Conservation (phyloP, 139 green algal genomes). For the Chlorella sp. region DNA sequence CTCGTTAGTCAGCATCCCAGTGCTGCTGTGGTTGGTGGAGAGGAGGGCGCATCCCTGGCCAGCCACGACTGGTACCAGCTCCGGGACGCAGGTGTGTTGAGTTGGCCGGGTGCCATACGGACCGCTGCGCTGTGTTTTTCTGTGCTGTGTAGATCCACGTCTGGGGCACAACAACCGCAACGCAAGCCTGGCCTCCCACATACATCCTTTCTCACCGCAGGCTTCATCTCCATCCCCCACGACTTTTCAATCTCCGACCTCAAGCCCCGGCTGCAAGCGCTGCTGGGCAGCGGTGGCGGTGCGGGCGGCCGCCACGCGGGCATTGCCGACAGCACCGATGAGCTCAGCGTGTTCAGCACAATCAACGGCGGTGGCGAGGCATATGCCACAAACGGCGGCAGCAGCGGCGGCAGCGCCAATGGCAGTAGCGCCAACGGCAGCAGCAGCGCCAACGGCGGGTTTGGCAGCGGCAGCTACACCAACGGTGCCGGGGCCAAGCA, state of each 20-base stretch:
- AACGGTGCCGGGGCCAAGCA: background rate
- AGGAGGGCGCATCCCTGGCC: no score
- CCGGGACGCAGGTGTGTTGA: no score
- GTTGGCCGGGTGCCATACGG: no score
- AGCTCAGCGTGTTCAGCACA: background rate
- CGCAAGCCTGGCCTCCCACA: no score
- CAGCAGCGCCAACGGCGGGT: background rate
- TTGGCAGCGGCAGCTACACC: background rate
- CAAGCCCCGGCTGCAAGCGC: constrained; percentile 57
- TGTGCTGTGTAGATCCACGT: no score
- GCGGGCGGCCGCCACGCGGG: constrained; percentile 5
- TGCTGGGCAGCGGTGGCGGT: constrained; percentile 45
- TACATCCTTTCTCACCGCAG: constrained; percentile 23
- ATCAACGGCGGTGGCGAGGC: background rate
- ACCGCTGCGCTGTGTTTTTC: no score
- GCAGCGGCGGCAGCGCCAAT: background rate
- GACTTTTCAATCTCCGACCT: constrained; percentile 79
- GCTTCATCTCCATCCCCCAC: constrained; percentile 93
- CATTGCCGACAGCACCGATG: background rate
- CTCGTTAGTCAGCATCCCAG: no score
- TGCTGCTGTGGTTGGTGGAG: no score
- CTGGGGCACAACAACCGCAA: no score
- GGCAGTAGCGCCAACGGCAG: background rate
- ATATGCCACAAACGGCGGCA: background rate
- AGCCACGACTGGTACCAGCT: no score